Base-by-base conservation (phyloP, 306 rosid species). In the Styphnolobium japonicum region DNA sequence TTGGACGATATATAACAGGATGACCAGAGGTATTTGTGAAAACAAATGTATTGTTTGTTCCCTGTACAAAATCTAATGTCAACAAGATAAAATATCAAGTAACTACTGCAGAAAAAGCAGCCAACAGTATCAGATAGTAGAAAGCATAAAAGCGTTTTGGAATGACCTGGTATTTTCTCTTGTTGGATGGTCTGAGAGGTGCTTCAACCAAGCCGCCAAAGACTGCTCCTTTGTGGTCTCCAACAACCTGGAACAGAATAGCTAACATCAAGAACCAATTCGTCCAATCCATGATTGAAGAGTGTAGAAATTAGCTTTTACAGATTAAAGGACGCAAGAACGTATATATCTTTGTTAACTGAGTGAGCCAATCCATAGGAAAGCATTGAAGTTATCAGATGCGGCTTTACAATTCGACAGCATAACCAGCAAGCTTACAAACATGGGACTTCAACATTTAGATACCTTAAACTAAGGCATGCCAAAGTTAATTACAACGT, bases 161-260 rank as follows among this genome's bases (percentile, higher is more conserved):
- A 46, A 78, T 48, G 74, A 94, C 98, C 97, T 94, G 95, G 81
- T 94, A 94, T 85, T 86, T 92, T 86, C 80, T 91, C 86, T 88
- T 92, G 81, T 62, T 87, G 51, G 91, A 86, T 19, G 97, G 90
- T 77, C 52, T 89, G 61, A 91, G 86, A 33, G 98, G 98, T 80
- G 98, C 97, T 86, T 94, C 98, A 80, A 94, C 89, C 86, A 94
- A 75, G 79, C 97, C 92, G 25, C 97, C 98, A 89, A 94, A 94
- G 39, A 93, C 97, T 34, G 94, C 97, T 77, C 97, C 98, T 85
- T 86, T 84, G 69, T 85, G 88, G 75, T 94, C 98, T 62, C 98
- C 95, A 73, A 92, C 95, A 85, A 92, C 95, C 98, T 94, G 84
- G 72, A 83, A 82, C 65, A 67, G 37, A 76, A 75, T 36, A 76